phyloP scores from a whole-genome alignment of 805 yeast species.

The Schwanniomyces yamadae region DNA sequence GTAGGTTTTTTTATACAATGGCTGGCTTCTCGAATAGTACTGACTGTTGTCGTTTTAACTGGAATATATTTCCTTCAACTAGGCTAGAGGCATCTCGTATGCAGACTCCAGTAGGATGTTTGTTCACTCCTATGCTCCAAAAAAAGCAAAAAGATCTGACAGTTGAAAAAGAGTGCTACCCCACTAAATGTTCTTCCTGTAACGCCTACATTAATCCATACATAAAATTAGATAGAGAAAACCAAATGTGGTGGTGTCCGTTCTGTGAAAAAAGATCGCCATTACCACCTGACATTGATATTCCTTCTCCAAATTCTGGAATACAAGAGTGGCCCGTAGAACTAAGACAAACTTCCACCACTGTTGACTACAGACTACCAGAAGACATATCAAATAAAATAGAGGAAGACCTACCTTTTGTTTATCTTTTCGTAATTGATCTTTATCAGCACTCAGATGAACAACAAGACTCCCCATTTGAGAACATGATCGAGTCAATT shows the following conservation, averaged over 20 bases:
- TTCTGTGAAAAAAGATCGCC: conserved; percentile 25
- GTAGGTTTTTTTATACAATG: no score
- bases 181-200: conserved; percentile 29
- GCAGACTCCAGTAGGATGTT: conserved; percentile 37
- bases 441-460: conserved; percentile 28
- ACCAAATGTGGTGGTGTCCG: conserved; percentile 41
- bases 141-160: neutral
- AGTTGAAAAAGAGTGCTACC: conserved; percentile 4
- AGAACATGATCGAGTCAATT: conserved; percentile 12
- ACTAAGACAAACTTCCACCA: conserved; percentile 22
- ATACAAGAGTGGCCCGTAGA: conserved; percentile 27
- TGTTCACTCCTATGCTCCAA: conserved; percentile 29
- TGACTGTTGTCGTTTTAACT: conserved; percentile 57
- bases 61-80: conserved; percentile 55
- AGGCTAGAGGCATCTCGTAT: conserved; percentile 32
- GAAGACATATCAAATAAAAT: conserved; percentile 18
- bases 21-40: no score
- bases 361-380: conserved; percentile 34
- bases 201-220: conserved; percentile 26
- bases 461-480: conserved; percentile 13
- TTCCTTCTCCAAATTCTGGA: conserved; percentile 12
- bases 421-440: conserved; percentile 28
- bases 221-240: conserved; percentile 27
- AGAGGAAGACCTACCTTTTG: conserved; percentile 8
- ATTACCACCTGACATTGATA: conserved; percentile 19